These are phyloP conservation scores for Colletotrichum sp. DNA, from an alignment of 2,329 filamentous ascomycete genomes.

Conservation along the genomic window DNA sequence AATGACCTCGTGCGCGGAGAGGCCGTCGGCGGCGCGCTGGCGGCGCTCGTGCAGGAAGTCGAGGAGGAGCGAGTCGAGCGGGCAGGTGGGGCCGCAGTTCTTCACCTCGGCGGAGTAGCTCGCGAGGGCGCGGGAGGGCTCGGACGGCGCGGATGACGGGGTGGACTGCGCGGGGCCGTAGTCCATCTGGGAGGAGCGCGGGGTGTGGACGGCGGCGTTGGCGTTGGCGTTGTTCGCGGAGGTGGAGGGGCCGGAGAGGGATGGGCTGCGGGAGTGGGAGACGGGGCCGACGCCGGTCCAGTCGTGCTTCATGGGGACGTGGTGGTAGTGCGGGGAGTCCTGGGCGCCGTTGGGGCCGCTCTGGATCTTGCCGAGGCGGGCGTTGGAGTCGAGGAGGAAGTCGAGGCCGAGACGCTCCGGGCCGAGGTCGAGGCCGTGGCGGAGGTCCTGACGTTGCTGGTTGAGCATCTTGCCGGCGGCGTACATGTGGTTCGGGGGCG, in stretches of 20 bases:
- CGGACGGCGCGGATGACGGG: not conserved
- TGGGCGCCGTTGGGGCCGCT: conserved; percentile 54
- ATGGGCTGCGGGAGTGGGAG: conserved; percentile 72
- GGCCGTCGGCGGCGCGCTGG: conserved; percentile 69
- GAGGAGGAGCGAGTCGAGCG: conserved; percentile 79
- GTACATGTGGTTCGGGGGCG: conserved; percentile 18
- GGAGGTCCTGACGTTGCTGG: conserved; percentile 54
- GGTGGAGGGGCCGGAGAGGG: conserved; percentile 1
- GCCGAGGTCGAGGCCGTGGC: conserved; percentile 64
- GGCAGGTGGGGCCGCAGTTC: conserved; percentile 73
- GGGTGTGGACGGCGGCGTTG: not conserved
- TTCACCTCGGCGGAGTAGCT: conserved; percentile 46
- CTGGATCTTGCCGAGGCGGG: conserved; percentile 57
- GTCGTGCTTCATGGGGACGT: conserved; percentile 57
- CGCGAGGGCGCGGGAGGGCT: not conserved
- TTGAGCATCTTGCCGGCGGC: conserved; percentile 37
- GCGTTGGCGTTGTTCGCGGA: not conserved
- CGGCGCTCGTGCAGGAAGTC: conserved; percentile 77
- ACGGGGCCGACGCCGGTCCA: conserved; percentile 50
- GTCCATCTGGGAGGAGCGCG: conserved; percentile 2
- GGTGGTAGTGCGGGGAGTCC: conserved; percentile 47
- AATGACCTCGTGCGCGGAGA: conserved; percentile 67
- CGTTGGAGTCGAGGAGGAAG: conserved; percentile 70
- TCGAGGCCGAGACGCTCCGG: conserved; percentile 74
- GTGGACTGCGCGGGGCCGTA: not conserved